phyloP scores from a whole-genome alignment of 169 alveolate genomes.

The Eimeria sp. region DNA sequence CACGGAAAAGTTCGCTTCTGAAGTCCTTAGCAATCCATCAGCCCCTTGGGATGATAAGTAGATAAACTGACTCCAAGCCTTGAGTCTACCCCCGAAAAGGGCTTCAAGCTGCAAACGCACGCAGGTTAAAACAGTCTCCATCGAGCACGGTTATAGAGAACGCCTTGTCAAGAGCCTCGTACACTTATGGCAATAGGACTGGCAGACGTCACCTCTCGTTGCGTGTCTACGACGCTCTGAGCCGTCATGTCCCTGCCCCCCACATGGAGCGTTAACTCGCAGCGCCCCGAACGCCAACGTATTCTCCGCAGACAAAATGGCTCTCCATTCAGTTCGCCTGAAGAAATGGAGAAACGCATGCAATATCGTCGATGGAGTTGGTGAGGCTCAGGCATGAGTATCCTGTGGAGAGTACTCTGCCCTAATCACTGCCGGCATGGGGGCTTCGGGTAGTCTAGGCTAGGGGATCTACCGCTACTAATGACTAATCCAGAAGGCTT shows the following conservation, averaged over 20 bases:
- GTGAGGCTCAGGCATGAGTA: not conserved
- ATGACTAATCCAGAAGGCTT: not conserved
- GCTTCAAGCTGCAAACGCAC: slow-evolving; percentile 63
- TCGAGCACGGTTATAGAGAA: not conserved
- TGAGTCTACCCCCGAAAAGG: slow-evolving; percentile 56
- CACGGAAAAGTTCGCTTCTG: slow-evolving; percentile 71
- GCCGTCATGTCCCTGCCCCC: slow-evolving; percentile 61
- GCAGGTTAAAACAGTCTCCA: not conserved
- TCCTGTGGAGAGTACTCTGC: not conserved
- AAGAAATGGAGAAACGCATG: not conserved
- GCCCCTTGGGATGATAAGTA: slow-evolving; percentile 67
- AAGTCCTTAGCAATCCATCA: slow-evolving; percentile 55
- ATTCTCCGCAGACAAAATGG: slow-evolving; percentile 49
- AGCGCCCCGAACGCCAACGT: slow-evolving; percentile 80
- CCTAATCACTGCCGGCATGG: not conserved
- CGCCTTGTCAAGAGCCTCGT: too few species aligned
- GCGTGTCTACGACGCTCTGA: slow-evolving; percentile 63
- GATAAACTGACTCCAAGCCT: slow-evolving; percentile 66
- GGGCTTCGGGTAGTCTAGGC: not conserved
- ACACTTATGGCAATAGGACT: not conserved
- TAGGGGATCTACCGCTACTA: not conserved
- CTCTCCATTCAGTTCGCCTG: slow-evolving; percentile 62
- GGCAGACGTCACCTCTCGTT: slow-evolving; percentile 60
- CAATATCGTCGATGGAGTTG: not conserved
- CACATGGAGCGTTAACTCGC: slow-evolving; percentile 53